phyloP scores from a whole-genome alignment of 2,329 filamentous ascomycete species.

The Ceratocystis cubensis region DNA sequence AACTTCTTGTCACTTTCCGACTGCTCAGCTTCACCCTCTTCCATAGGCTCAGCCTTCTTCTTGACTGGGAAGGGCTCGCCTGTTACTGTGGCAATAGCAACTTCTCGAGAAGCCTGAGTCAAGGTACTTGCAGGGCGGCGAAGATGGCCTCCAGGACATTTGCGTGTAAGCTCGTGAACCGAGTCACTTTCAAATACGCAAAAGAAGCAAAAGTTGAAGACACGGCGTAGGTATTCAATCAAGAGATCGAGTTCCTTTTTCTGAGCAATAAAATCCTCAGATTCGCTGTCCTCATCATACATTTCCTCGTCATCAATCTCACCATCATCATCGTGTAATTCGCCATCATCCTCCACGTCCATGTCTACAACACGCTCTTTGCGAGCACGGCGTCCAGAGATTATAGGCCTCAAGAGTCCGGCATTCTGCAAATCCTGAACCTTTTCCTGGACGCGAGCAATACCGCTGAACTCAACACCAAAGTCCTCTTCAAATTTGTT shows the following conservation, averaged over 20 bases:
- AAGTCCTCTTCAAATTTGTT: slow-evolving; percentile 76
- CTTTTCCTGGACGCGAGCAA: slow-evolving; percentile 69
- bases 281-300: slow-evolving; percentile 71
- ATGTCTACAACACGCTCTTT: slow-evolving; percentile 35
- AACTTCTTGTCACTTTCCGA: slow-evolving; percentile 56
- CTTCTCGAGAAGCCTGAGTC: slow-evolving; percentile 68
- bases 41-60: slow-evolving; percentile 54
- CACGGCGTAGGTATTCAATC: slow-evolving; percentile 89
- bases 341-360: slow-evolving; percentile 45
- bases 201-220: slow-evolving; percentile 99
- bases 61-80: slow-evolving; percentile 76
- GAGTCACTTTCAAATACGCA: slow-evolving; percentile 98
- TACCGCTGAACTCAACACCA: slow-evolving; percentile 62
- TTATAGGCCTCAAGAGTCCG: slow-evolving; percentile 60
- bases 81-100: slow-evolving; percentile 70
- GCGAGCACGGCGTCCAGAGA: slow-evolving; percentile 47
- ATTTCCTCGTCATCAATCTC: slow-evolving; percentile 65
- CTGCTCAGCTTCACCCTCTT: slow-evolving; percentile 42
- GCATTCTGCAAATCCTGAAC: slow-evolving; percentile 68
- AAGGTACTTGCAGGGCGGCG: slow-evolving; percentile 79
- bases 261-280: slow-evolving; percentile 77
- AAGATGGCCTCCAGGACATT: slow-evolving; percentile 94
- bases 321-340: slow-evolving; percentile 59
- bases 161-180: slow-evolving; percentile 85
- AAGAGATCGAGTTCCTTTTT: slow-evolving; percentile 95